Percentiles rank a stretch among this genome's conserved stretches.
Evolutionary conservation across 2,329 filamentous ascomycete species (phyloP).

Genomic region (Gaeumannomyces tritici): DNA sequence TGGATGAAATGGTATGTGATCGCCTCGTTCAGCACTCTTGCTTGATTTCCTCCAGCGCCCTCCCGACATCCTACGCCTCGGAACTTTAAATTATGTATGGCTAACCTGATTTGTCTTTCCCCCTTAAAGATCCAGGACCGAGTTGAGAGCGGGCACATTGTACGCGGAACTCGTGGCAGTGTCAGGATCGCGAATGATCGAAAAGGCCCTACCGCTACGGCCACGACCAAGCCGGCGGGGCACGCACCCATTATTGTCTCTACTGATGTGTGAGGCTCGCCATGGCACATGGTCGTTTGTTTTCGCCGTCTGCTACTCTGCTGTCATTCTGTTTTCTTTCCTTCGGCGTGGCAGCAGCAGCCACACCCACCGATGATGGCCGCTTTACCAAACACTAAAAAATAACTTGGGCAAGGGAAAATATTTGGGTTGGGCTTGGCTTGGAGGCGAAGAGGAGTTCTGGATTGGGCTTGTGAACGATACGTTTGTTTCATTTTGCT

Average conservation of each 20-base stretch:
- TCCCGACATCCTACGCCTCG: neutral
- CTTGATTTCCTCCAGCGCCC: neutral
- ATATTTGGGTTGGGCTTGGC: neutral
- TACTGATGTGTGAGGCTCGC: constrained; percentile 14
- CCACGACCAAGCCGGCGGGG: neutral
- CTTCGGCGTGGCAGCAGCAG: neutral
- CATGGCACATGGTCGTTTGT: neutral
- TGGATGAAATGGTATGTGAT: constrained; percentile 67
- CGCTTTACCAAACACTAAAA: neutral
- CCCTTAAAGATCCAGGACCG: constrained; percentile 63
- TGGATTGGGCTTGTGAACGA: neutral
- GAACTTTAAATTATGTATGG: too few relatives aligned
- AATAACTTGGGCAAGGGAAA: neutral
- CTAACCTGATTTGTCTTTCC: neutral
- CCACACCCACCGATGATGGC: neutral
- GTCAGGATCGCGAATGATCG: constrained; percentile 46
- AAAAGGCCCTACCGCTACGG: constrained; percentile 19
- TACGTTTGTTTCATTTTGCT: neutral
- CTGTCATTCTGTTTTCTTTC: constrained; percentile 13
- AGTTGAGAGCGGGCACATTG: constrained; percentile 64
- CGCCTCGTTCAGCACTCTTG: neutral
- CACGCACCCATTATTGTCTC: constrained; percentile 16
- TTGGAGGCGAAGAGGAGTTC: neutral
- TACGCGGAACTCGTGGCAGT: constrained; percentile 58
- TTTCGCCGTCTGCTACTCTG: constrained; percentile 7